phyloP scores from a whole-genome alignment of 2,329 filamentous ascomycete species.

The Septoria petroselini region DNA sequence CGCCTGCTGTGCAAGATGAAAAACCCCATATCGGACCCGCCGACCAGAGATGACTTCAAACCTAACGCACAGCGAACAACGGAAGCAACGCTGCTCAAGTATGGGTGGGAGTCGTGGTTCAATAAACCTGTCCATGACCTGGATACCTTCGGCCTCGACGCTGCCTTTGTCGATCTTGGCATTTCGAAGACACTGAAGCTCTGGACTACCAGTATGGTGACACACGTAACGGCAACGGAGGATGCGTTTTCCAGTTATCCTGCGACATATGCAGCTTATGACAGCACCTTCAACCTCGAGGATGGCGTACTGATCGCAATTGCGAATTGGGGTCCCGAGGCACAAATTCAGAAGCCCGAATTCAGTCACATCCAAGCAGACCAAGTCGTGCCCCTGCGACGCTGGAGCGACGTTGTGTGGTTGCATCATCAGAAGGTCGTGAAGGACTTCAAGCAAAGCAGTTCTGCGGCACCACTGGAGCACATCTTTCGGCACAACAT shows the following conservation, averaged over 20 bases:
- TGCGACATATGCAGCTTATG: not conserved
- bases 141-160: not conserved
- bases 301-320: not conserved
- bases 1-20: not conserved
- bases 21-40: not conserved
- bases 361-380: not conserved
- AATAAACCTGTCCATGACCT: not conserved
- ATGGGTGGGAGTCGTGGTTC: not conserved
- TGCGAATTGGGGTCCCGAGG: not conserved
- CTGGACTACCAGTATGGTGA: not conserved
- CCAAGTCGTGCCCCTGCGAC: not conserved
- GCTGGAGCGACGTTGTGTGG: slow-evolving; percentile 3
- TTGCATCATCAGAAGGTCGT: not conserved
- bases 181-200: not conserved
- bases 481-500: slow-evolving; percentile 2
- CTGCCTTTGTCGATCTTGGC: not conserved
- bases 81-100: not conserved
- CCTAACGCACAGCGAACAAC: not conserved
- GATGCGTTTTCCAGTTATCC: not conserved
- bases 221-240: not conserved
- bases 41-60: not conserved
- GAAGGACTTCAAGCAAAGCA: not conserved
- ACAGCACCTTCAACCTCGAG: not conserved
- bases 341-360: not conserved
- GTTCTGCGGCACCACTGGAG: not conserved